phyloP scores from a whole-genome alignment of 495 filamentous ascomycete genomes.

The Aspergillus panamensis region DNA sequence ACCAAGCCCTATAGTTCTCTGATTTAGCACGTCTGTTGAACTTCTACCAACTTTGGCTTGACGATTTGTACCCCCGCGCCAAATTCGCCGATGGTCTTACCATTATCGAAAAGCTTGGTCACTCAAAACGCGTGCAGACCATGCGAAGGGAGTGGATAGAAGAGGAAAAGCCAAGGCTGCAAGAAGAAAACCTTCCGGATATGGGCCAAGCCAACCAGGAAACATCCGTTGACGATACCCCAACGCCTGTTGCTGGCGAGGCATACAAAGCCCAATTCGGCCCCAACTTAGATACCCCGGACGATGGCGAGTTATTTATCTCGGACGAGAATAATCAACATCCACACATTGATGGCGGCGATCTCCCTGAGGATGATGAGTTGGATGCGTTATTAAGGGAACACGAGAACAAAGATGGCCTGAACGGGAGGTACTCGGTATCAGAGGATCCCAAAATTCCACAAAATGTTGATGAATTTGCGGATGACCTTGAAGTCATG shows the following conservation, averaged over 20 bases:
- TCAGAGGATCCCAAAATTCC: background rate
- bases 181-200: constrained; percentile 8
- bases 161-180: constrained; percentile 49
- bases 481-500: constrained; percentile 35
- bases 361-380: constrained; percentile 32
- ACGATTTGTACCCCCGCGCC: constrained; percentile 91
- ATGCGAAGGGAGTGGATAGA: constrained; percentile 85
- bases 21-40: constrained; percentile 79
- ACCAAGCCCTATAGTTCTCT: constrained; percentile 58
- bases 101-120: constrained; percentile 92
- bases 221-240: background rate
- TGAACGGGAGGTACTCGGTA: background rate
- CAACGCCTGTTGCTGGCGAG: background rate
- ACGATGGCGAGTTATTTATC: constrained; percentile 28
- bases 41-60: constrained; percentile 95
- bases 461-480: background rate
- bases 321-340: constrained; percentile 20
- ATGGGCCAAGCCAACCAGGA: background rate
- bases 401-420: constrained; percentile 22
- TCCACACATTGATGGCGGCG: constrained; percentile 12
- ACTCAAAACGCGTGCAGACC: constrained; percentile 68
- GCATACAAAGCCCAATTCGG: background rate
- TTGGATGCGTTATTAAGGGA: constrained; percentile 38
- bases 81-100: constrained; percentile 86
- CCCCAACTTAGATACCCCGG: background rate